Conservation (phyloP, 2,329 filamentous ascomycete species). For the Ascomycota sp. region DNA sequence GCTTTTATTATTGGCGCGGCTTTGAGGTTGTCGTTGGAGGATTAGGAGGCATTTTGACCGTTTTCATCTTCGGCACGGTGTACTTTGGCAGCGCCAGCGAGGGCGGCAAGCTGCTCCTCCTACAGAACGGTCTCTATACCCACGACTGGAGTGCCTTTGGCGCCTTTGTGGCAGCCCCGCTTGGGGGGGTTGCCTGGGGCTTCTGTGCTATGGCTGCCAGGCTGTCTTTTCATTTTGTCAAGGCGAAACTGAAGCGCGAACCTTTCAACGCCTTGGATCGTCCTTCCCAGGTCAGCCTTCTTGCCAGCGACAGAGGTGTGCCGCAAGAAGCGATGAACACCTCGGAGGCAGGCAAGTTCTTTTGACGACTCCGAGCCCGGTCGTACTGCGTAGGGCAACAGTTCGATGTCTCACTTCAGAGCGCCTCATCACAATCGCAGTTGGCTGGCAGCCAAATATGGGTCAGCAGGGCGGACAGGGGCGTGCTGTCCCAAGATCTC, state of each 20-base stretch:
- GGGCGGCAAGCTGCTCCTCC: conserved; percentile 47
- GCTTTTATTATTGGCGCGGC: conserved; percentile 58
- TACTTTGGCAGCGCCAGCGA: conserved; percentile 49
- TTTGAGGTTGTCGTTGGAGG: conserved; percentile 65
- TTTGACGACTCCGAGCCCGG: too few relatives aligned
- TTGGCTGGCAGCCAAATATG: too few relatives aligned
- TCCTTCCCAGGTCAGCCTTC: conserved; percentile 12
- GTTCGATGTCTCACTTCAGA: too few relatives aligned
- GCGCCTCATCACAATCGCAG: too few relatives aligned
- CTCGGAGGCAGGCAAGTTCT: conserved; percentile 30
- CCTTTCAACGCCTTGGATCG: conserved; percentile 49
- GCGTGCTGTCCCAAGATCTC: too few relatives aligned
- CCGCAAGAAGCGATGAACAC: conserved; percentile 11
- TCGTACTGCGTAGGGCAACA: too few relatives aligned
- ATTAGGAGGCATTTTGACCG: conserved; percentile 55
- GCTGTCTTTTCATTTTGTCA: conserved; percentile 34
- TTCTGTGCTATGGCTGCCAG: conserved; percentile 40
- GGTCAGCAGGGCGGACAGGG: too few relatives aligned
- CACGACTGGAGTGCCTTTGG: conserved; percentile 69
- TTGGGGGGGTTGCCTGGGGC: conserved; percentile 56
- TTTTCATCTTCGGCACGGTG: conserved; percentile 63
- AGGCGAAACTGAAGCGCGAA: conserved; percentile 34
- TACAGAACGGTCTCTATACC: conserved; percentile 54
- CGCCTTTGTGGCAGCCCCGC: conserved; percentile 60
- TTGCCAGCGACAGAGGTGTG: conserved; percentile 3